Base-by-base conservation (phyloP, 257 asterid species). In the Plantago elongata region DNA sequence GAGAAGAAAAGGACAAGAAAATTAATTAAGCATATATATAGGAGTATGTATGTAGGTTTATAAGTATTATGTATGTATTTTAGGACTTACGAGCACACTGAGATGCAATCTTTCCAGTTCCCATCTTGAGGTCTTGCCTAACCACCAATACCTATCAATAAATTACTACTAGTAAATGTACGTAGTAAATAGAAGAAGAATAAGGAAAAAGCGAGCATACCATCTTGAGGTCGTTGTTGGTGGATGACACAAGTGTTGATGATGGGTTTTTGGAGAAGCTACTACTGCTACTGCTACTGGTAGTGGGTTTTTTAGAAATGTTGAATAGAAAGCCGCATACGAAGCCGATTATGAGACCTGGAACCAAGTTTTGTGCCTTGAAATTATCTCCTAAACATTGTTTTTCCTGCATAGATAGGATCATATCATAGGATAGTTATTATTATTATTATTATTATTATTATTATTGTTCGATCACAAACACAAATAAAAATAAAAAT, bases 71-170 rank as follows among this genome's bases (percentile, higher is more conserved):
- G n/a, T n/a, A n/a, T n/a, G n/a, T n/a, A n/a, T n/a, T n/a, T n/a
- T n/a, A n/a, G n/a, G n/a, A n/a, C n/a, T 75, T 79, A 93, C 99
- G 99, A 62, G 99, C 97, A 83, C 99, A 93, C 74, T 93, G 99
- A 46, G 99, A 93, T 57, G 99, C 99, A 22, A 89, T 81, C 74
- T 89, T 93, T 51, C 99, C 97, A 7, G 84, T 64, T 67, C 97
- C 96, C 97, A 93, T 93, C 78, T 85, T 89, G 79, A 93, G 72
- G 81, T 93, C 97, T 75, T 84, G 95, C 72, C 99, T 87, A 69
- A 93, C 99, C 22, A 93, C 96, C 69, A 93, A 85, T 38, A 93
- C 97, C 97, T 93, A 80, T 61, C 16, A 72, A 63, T 45, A 44
- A 56, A n/a, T n/a, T n/a, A n/a, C n/a, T n/a, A n/a, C n/a, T n/a